Evolutionary conservation across 495 filamentous ascomycete genomes (phyloP), one percentile per base, ranked within the genome.

Genomic region (Rhypophila decipiens): DNA sequence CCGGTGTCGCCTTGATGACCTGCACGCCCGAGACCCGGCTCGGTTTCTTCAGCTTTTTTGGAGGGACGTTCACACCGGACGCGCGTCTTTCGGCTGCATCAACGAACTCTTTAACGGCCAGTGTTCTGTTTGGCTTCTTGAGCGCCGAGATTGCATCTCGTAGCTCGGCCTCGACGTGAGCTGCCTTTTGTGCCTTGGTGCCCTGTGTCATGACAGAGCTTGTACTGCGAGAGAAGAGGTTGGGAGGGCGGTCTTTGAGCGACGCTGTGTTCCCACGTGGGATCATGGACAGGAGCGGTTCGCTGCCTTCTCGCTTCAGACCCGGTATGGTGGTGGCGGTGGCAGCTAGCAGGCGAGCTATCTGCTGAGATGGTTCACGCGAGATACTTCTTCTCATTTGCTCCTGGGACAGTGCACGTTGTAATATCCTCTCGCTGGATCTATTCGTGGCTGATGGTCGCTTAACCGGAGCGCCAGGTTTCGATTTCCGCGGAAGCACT

Each of bases 121-220:
- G 70, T 5, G 83, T 76, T 46, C 93, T 77, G 58, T 96, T 95
- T 4, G 93, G 93, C 63, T 84, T 95, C 55, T 89, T 87, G 22
- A 97, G 70, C 1, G 86, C 74, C 10, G 78, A 70, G 48, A 97
- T 96, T 11, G 91, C 93, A 27, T 85, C 81, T 56, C 85, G 80
- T 21, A 96, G 71, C 58, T 96, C 87, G 47, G 83, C 82, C 48
- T 94, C 84, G 5, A 95, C 70, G 35, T 78, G 74, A 18, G 87
- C 84, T 51, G 88, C 84, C 63, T 87, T 86, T 53, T 77, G 81
- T 39, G 82, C 63, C 63, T 85, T 95, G 12, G 73, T 67, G 54
- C 86, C 82, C 19, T 64, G 61, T 31, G 50, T 45, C 31, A 39
- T 60, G 24, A 40, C 49, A 18, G 50, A 39, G 47, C 59, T 51